Conservation (phyloP, 2,329 filamentous ascomycete species). For the Cladosporium phlei region DNA sequence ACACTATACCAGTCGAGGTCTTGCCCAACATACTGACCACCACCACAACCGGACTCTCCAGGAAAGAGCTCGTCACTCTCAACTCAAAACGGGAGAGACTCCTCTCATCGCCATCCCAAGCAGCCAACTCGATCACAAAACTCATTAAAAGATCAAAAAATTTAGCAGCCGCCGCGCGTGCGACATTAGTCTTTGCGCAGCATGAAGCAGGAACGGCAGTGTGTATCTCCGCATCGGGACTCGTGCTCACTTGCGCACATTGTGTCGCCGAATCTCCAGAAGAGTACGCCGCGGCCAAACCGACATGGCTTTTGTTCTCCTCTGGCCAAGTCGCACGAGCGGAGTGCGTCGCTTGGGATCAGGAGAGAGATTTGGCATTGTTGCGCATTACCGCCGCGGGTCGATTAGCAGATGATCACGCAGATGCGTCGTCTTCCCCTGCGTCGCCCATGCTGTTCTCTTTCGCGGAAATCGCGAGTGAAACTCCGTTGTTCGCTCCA, state of each 20-base stretch:
- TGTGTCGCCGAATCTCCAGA: slow-evolving; percentile 43
- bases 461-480: too few relatives aligned
- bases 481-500: too few relatives aligned
- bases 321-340: slow-evolving; percentile 39
- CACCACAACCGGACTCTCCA: neutral
- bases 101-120: neutral
- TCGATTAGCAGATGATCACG: too few relatives aligned
- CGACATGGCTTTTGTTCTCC: slow-evolving; percentile 42
- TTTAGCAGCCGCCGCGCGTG: slow-evolving; percentile 6
- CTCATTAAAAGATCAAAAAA: neutral
- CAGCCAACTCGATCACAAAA: neutral
- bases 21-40: neutral
- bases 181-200: slow-evolving; percentile 45
- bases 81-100: neutral
- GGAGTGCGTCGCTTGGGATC: slow-evolving; percentile 40
- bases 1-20: neutral
- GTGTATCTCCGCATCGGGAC: slow-evolving; percentile 42
- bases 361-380: slow-evolving; percentile 44
- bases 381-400: slow-evolving; percentile 35
- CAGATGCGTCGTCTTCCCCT: too few relatives aligned
- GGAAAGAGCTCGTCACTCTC: neutral
- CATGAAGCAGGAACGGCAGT: slow-evolving; percentile 49
- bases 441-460: too few relatives aligned
- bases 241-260: slow-evolving; percentile 49
- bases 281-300: slow-evolving; percentile 30